Percentiles rank a stretch among this genome's conserved stretches.
These are phyloP conservation scores for Anisodus tanguticus DNA, from an alignment of 257 asterid genomes.

Conservation along the genomic window DNA sequence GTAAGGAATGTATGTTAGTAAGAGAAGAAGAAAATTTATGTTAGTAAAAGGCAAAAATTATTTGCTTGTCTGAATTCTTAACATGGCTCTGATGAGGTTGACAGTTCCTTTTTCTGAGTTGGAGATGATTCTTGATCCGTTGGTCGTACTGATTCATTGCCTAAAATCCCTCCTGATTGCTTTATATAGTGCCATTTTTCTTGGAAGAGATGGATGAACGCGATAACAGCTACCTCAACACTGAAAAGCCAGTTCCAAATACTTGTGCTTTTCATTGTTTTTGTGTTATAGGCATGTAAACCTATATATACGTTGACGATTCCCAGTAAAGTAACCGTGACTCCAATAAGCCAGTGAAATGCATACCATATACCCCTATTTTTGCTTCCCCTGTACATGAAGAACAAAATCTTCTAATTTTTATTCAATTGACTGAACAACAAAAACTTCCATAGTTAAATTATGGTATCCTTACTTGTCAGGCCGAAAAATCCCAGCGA, in stretches of 20 bases:
- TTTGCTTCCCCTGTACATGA: slow-evolving; percentile 66
- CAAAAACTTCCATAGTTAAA: not conserved
- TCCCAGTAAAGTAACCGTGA: slow-evolving; percentile 64
- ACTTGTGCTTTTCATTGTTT: slow-evolving; percentile 52
- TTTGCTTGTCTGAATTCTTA: slow-evolving; percentile 18
- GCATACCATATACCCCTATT: slow-evolving; percentile 70
- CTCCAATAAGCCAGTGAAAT: slow-evolving; percentile 82
- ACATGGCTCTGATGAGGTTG: slow-evolving; percentile 37
- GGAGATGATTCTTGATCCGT: slow-evolving; percentile 65
- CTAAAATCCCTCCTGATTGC: slow-evolving; percentile 51
- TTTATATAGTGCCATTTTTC: slow-evolving; percentile 76
- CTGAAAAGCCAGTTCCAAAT: slow-evolving; percentile 70
- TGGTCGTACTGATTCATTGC: slow-evolving; percentile 65
- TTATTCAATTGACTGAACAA: not conserved
- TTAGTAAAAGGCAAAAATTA: slow-evolving; percentile 12
- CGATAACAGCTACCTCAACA: slow-evolving; percentile 52
- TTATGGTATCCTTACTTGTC: slow-evolving; percentile 48
- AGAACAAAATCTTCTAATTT: not conserved
- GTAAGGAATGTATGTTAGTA: not conserved
- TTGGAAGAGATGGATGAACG: slow-evolving; percentile 70
- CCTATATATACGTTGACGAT: slow-evolving; percentile 77
- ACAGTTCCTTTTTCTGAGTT: slow-evolving; percentile 41
- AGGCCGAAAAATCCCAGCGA: slow-evolving; percentile 71
- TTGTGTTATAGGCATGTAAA: slow-evolving; percentile 67
- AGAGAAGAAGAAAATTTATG: slow-evolving; percentile 11